Evolutionary conservation across 495 filamentous ascomycete genomes (phyloP), one percentile per base, ranked within the genome.

Genomic region (Friedmanniomyces simplex): DNA sequence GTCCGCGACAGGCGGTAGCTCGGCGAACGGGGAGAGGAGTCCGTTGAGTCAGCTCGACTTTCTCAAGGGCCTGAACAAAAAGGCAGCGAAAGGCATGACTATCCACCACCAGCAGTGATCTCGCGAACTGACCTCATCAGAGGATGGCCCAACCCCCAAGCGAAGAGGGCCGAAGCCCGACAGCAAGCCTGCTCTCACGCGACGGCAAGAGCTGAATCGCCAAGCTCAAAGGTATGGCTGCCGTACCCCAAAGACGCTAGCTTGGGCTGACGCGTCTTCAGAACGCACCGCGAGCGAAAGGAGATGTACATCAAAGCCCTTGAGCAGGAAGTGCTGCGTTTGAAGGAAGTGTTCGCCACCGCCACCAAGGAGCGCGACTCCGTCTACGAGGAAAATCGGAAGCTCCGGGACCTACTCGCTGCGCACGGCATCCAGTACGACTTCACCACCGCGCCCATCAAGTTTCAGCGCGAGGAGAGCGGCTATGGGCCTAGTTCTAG

Each of bases 281-380:
- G 91, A 67, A 96, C 93, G 24, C 91, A 97, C 73, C 90, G 93
- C 47, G 93, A 98, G 71, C 85, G 93, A 57, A 97, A 97, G 69
- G 93, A 96, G 72, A 80, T 86, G 64, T 96, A 97, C 67, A 91
- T 95, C 77, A 89, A 89, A 69, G 79, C 82, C n/a, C 79, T 97
- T 55, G 91, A 97, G 68, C 84, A 88, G 64, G 88, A 95, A 71
- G 84, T 96, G 8, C 77, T 88, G 21, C 85, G 88, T 51, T 72
- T 83, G 58, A 77, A 80, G 65, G 83, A 85, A 67, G 75, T 79
- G 36, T 87, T 78, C 67, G 78, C 72, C 64, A 77, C 72, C 54
- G 74, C 83, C 46, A 74, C 78, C 11, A 79, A 77, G 57, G 84
- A 88, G 66, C 87, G 86, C 66, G 76, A 85, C 28, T 69, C 73